phyloP scores from a whole-genome alignment of 306 rosid species.

The Glycine latifolia region DNA sequence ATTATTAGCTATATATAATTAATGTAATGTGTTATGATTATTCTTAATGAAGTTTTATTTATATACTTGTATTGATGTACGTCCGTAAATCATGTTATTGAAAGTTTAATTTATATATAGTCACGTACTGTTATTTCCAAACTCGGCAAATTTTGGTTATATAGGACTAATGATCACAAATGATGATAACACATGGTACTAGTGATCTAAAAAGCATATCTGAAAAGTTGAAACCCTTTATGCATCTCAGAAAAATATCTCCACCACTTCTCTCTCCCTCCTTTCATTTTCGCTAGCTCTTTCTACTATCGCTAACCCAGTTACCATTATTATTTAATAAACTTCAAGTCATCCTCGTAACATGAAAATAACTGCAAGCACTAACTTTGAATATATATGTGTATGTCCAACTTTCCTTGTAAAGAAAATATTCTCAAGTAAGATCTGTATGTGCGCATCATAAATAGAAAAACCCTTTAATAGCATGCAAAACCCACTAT shows the following conservation, averaged over 20 bases:
- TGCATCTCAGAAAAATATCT: not conserved
- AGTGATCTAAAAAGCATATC: constrained; percentile 8
- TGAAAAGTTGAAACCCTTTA: constrained; percentile 36
- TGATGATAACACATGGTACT: not conserved
- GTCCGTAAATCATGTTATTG: constrained; percentile 3
- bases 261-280: not conserved
- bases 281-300: not conserved
- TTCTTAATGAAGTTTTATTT: constrained; percentile 63
- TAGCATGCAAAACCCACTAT: not conserved
- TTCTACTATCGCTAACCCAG: not conserved
- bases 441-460: constrained; percentile 1
- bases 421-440: not conserved
- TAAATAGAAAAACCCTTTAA: not conserved
- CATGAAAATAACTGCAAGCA: constrained; percentile 21
- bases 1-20: constrained; percentile 58
- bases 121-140: not conserved
- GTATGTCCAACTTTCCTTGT: not conserved
- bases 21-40: constrained; percentile 60
- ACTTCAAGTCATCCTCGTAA: constrained; percentile 18
- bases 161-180: not conserved
- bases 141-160: constrained; percentile 1
- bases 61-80: constrained; percentile 38
- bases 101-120: not conserved
- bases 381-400: not conserved
- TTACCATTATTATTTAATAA: constrained; percentile 8